phyloP scores from a whole-genome alignment of 176 grass and related monocot genomes.

The Alopecurus myosuroides region DNA sequence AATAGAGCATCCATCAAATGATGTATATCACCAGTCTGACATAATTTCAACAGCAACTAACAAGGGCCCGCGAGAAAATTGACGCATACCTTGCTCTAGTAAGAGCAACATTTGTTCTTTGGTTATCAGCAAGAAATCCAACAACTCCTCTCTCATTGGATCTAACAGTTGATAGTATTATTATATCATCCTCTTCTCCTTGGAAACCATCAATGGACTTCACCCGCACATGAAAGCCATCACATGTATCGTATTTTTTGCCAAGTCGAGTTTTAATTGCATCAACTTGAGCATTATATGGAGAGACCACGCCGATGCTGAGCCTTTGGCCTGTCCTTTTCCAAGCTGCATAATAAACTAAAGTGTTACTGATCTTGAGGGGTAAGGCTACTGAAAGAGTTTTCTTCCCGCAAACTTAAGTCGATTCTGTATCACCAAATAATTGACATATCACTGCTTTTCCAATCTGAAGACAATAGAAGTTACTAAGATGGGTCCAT shows the following conservation, averaged over 20 bases:
- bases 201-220: slow-evolving; percentile 83
- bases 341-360: slow-evolving; percentile 33
- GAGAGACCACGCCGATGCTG: slow-evolving; percentile 60
- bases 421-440: neutral
- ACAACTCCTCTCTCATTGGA: slow-evolving; percentile 33
- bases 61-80: slow-evolving; percentile 28
- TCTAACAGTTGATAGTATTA: slow-evolving; percentile 53
- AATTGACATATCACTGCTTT: neutral
- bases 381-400: neutral
- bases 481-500: neutral
- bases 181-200: slow-evolving; percentile 35
- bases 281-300: slow-evolving; percentile 54
- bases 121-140: no score
- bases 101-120: slow-evolving; percentile 41
- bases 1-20: slow-evolving; percentile 7
- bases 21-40: neutral
- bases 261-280: slow-evolving; percentile 52
- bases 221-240: slow-evolving; percentile 51
- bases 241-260: slow-evolving; percentile 24
- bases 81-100: slow-evolving; percentile 76
- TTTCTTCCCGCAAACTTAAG: neutral
- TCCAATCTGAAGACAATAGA: neutral
- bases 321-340: slow-evolving; percentile 24
- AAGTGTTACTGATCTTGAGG: neutral
- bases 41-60: neutral